A percentile compares a stretch with the other conserved stretches of the same genome.
phyloP scores from a whole-genome alignment of 1,284 basidiomycete genomes.

The Cutaneotrichosporon sp. region DNA sequence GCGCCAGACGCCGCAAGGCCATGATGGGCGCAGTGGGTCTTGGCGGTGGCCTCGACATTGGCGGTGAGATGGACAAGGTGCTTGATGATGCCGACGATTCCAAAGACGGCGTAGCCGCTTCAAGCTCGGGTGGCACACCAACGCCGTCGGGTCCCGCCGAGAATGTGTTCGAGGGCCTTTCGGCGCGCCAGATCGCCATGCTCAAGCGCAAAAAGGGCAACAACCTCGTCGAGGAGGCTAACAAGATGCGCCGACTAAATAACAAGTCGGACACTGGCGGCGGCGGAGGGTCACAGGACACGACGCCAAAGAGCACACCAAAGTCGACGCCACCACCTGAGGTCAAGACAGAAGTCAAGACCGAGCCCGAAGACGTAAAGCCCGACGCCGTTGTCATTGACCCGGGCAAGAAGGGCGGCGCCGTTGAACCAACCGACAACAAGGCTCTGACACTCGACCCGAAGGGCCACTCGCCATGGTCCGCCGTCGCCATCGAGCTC shows the following conservation, averaged over 20 bases:
- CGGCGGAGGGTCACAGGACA: background rate
- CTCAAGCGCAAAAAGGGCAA: conserved; percentile 49
- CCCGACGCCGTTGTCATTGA: conserved; percentile 39
- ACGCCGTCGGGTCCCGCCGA: conserved; percentile 21
- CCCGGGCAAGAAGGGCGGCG: conserved; percentile 45
- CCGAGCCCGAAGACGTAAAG: conserved; percentile 11
- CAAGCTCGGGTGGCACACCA: background rate
- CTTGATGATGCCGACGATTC: conserved; percentile 33
- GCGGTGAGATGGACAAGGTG: conserved; percentile 41
- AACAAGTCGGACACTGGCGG: conserved; percentile 14
- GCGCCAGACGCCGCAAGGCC: conserved; percentile 39
- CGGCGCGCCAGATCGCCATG: conserved; percentile 46
- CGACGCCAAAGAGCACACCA: conserved; percentile 15
- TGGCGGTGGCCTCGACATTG: conserved; percentile 35
- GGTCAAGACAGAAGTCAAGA: conserved; percentile 8
- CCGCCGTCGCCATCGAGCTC: conserved; percentile 72
- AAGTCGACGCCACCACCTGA: conserved; percentile 9
- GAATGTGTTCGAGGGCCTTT: conserved; percentile 45
- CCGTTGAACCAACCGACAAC: conserved; percentile 32
- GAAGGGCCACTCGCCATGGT: conserved; percentile 81
- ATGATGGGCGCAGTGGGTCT: conserved; percentile 44
- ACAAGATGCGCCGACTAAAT: conserved; percentile 44
- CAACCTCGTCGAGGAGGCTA: conserved; percentile 42
- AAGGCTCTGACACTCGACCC: conserved; percentile 24
- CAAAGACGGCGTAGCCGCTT: conserved; percentile 20